These are phyloP conservation scores for Chrysoporthe puriensis DNA, from an alignment of 2,329 filamentous ascomycete genomes.

Conservation along the genomic window DNA sequence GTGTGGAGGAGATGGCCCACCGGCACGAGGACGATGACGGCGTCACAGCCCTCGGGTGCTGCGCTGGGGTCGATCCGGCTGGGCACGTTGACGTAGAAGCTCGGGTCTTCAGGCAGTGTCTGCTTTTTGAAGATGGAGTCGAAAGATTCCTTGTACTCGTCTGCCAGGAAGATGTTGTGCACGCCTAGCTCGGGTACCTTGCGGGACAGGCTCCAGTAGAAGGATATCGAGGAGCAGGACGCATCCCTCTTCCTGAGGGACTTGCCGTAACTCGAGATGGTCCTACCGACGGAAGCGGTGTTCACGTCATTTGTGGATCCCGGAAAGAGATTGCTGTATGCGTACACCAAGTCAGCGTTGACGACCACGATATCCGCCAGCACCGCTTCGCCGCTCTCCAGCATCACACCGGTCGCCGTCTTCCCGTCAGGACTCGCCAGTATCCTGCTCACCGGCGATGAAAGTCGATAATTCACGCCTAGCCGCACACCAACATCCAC, in stretches of 20 bases:
- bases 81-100: conserved; percentile 79
- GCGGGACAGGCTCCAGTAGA: conserved; percentile 72
- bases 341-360: conserved; percentile 76
- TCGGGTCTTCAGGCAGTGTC: conserved; percentile 67
- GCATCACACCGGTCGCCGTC: conserved; percentile 60
- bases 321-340: conserved; percentile 72
- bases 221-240: conserved; percentile 75
- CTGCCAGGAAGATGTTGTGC: conserved; percentile 79
- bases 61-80: conserved; percentile 69
- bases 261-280: conserved; percentile 38
- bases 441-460: conserved; percentile 60
- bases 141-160: conserved; percentile 73
- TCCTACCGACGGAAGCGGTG: conserved; percentile 5
- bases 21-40: conserved; percentile 71
- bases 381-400: conserved; percentile 61
- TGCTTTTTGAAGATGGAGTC: conserved; percentile 75
- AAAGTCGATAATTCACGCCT: conserved; percentile 66
- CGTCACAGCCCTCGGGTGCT: conserved; percentile 67
- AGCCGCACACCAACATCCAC: conserved; percentile 64
- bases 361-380: conserved; percentile 69
- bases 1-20: conserved; percentile 68
- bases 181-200: conserved; percentile 65
- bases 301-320: background rate
- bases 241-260: conserved; percentile 53
- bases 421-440: conserved; percentile 55